Conservation (phyloP, 2,329 filamentous ascomycete species). For the Aspergillus caelatus region DNA sequence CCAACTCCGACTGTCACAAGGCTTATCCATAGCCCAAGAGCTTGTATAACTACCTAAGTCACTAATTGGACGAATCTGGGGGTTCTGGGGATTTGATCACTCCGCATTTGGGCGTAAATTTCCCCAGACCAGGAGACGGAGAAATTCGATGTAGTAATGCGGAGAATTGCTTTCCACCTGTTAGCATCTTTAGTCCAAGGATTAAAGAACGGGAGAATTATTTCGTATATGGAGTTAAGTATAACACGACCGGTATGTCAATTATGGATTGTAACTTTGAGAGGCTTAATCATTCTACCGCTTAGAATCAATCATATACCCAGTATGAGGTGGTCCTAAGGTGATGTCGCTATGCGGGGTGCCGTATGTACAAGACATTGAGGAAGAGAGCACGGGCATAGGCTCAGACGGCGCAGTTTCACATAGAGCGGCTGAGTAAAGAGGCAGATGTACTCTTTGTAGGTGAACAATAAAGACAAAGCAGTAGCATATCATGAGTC, state of each 20-base stretch:
- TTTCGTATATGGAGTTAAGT: not conserved
- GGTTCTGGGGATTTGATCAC: conserved; percentile 1
- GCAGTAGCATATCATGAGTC: not conserved
- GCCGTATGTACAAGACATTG: not conserved
- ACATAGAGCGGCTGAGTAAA: not conserved
- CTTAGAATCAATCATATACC: not conserved
- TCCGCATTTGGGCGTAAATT: not conserved
- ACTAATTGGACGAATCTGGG: not conserved
- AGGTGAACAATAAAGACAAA: not conserved
- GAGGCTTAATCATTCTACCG: not conserved
- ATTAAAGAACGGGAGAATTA: not conserved
- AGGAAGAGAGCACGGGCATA: not conserved
- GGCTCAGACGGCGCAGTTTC: not conserved
- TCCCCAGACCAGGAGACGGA: conserved; percentile 19
- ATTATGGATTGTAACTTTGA: not conserved
- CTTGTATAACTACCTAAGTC: not conserved
- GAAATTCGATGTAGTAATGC: conserved; percentile 20
- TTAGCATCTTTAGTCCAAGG: conserved; percentile 3
- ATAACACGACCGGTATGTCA: not conserved
- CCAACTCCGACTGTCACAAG: conserved; percentile 3
- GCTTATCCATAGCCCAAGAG: not conserved
- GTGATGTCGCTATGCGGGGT: not conserved
- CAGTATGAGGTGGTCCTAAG: not conserved
- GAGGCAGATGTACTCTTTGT: not conserved
- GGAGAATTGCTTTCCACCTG: conserved; percentile 27